Evolutionary conservation across 2,329 filamentous ascomycete species (phyloP), one percentile per base, ranked within the genome.

Genomic region (Penicillium griseofulvum): DNA sequence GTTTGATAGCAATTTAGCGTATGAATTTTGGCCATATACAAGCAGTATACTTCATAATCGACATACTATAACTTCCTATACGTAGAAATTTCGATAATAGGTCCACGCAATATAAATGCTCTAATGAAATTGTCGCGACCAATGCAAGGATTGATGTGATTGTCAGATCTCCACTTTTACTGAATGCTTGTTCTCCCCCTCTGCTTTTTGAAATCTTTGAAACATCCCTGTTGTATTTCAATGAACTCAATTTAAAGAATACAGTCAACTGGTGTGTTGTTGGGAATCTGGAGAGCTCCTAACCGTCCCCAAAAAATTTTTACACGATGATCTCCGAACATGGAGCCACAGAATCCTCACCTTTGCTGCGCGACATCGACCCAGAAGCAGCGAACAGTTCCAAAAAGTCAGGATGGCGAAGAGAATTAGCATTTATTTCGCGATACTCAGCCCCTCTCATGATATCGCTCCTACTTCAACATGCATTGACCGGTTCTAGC

Each of bases 401-500:
- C 26, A 45, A 48, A n/a, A 49, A 46, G 24, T 34, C 48, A 47
- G 44, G 49, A 54, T 60, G 49, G 50, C 46, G 46, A 41, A 31
- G 41, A 16, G 91, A 97, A 77, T 80, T 87, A 47, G 91, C 91
- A 76, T 90, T 90, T 1, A 79, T 96, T 39, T 75, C 81, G 33
- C 78, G 81, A 54, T 91, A 91, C 69, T 86, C 87, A 1, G 77
- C 79, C 24, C 87, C 88, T 1, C 76, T 91, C 43, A 82, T 89
- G 52, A 65, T 86, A 28, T 90, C 88, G 0, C 91, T 90, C 66
- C 60, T 90, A 38, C 77, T 91, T 36, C 88, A 91, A 70, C 91
- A 91, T 70, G 90, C 87, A 38, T 82, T 91, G 66, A 91, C 87
- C 29, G 86, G 90, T 39, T 83, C 87, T 0, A 87, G 86, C 66